Evolutionary conservation across 179 eudicot genomes (phyloP).

Genomic region (Heliamphora pulchella): DNA sequence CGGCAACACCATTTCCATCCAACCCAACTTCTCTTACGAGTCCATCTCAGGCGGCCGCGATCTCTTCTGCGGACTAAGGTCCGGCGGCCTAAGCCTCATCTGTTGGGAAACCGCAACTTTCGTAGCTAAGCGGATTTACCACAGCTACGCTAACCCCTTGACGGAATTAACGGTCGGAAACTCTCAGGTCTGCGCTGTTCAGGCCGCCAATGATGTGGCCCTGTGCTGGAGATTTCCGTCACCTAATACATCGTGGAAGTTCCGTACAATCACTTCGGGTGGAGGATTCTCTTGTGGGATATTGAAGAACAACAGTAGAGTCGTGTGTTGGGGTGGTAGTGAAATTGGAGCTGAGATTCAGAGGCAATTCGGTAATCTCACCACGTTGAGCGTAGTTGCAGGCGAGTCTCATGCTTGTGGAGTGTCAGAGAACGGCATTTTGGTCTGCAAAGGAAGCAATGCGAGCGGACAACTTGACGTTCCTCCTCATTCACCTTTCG

Average conservation of each 20-base stretch:
- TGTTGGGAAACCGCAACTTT: slow-evolving; percentile 60
- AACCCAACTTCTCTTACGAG: slow-evolving; percentile 48
- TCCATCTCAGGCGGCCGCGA: slow-evolving; percentile 57
- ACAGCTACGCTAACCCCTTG: slow-evolving; percentile 19
- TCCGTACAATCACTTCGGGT: slow-evolving; percentile 61
- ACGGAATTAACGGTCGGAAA: slow-evolving; percentile 31
- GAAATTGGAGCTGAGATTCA: slow-evolving; percentile 40
- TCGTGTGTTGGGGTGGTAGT: slow-evolving; percentile 63
- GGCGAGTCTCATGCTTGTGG: slow-evolving; percentile 82
- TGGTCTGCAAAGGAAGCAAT: slow-evolving; percentile 26
- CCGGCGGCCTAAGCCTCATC: slow-evolving; percentile 53
- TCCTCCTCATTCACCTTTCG: neutral
- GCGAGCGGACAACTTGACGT: neutral
- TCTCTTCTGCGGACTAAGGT: slow-evolving; percentile 55
- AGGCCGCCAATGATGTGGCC: slow-evolving; percentile 33
- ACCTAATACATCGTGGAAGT: slow-evolving; percentile 21
- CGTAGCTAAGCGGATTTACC: slow-evolving; percentile 55
- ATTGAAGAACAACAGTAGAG: slow-evolving; percentile 23
- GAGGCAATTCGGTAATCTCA: slow-evolving; percentile 30
- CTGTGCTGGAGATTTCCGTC: slow-evolving; percentile 64
- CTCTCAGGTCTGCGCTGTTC: slow-evolving; percentile 59
- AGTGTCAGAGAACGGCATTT: slow-evolving; percentile 31
- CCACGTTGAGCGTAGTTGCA: slow-evolving; percentile 48
- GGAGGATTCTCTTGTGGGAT: slow-evolving; percentile 71
- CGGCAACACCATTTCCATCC: slow-evolving; percentile 18